Base-by-base conservation (phyloP, 306 rosid genomes). In the Vigna reflexopilosa region DNA sequence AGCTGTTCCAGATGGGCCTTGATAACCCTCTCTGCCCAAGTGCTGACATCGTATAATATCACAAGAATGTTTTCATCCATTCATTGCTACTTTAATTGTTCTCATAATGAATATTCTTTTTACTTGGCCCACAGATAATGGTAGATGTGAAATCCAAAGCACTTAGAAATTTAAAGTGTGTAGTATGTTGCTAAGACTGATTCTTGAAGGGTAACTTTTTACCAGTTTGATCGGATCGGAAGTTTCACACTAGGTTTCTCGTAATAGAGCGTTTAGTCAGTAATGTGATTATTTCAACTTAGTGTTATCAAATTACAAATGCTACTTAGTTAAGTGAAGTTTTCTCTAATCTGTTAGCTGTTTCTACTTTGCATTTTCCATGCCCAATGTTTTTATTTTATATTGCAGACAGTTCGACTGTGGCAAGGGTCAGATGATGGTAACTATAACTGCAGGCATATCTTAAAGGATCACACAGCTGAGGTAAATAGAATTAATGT, bases 381-480 rank as follows among this genome's bases (percentile, higher is more conserved):
- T 50, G 16, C 47, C 83, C 54, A 57, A 32, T 48, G 22, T 52
- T 40, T 80, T 45, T 38, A 51, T 51, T 79, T 75, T 15, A 49
- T 66, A 50, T 77, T 85, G 83, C 89, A 96, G 99, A 91, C 99
- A 9, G 98, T 96, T 56, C 98, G 99, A 22, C 66, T 91, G 72
- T 96, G 99, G 99, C 94, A 93, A 90, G 87, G 80, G 32, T 85
- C 97, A 70, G 91, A 91, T 76, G 96, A 89, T 77, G 98, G 97
- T 69, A 83, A 71, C 85, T 96, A 93, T 59, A 85, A 75, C 83
- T 93, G 99, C 81, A 84, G 81, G 24, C 98, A 96, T 69, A 74
- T 89, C 73, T 78, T 96, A 80, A 90, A 79, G 81, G 99, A 96
- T 84, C 99, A 96, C 77, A 74, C 90, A 3, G 98, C 97, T 11